Base-by-base conservation (phyloP, 192 early-diverging fungal genomes). In the Entomortierella chlamydospora region DNA sequence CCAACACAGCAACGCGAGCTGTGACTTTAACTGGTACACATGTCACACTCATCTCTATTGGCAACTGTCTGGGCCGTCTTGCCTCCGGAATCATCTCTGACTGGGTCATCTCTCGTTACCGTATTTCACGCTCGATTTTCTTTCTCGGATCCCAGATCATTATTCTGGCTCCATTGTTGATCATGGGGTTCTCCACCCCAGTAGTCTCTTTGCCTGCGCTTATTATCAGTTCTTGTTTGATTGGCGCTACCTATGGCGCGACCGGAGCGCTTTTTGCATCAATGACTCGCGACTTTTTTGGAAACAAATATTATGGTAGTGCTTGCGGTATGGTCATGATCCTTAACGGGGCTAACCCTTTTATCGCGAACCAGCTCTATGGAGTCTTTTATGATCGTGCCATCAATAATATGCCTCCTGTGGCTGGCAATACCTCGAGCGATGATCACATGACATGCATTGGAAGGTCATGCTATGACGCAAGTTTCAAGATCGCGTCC, bases 301-400 rank as follows among this genome's bases (percentile, higher is more conserved):
- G 76, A 5, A 61, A 63, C 33, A 68, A 41, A 25, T 79, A 79
- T 29, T 79, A 79, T 51, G 76, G 76, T 17, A 70, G 61, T 22
- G 58, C 55, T 49, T 79, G 76, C n/a, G 76, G 76, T 29, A 65
- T 79, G 62, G 76, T 79, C 62, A 79, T 79, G 76, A 61, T 79
- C 25, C 49, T 79, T 10, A 79, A 79, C 13, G 76, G 76, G 3
- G 69, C 68, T 55, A 79, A 79, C 33, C 76, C 76, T 17, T 65
- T 79, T 54, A 79, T 79, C 51, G 76, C 76, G 20, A 79, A 70
- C 52, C 68, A 70, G 31, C 50, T 79, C 42, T 79, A 79, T 45
- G 76, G 76, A 39, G 39, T 79, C 50, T 79, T 79, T 50, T 79
- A 79, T 51, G 76, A 79, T 51, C 67, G 67, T 25, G 76, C 76